Evolutionary conservation across 257 asterid species (phyloP).

Genomic region (Solanum clarkiae): DNA sequence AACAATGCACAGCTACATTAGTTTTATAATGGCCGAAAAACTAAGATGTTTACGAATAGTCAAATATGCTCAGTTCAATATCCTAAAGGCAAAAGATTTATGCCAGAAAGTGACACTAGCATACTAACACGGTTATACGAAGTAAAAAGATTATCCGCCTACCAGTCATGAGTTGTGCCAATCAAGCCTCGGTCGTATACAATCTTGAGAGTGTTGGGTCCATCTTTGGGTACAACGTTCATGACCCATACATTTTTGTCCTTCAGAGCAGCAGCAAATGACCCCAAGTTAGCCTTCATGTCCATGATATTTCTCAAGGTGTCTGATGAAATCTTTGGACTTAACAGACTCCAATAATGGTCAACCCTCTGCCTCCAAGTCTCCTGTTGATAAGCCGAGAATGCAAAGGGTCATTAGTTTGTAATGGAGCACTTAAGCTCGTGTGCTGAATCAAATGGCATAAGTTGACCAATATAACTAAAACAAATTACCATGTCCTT

Average conservation of each 20-base stretch:
- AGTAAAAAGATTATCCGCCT: constrained; percentile 6
- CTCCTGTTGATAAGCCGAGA: constrained; percentile 32
- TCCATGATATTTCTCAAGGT: constrained; percentile 85
- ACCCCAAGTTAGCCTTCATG: constrained; percentile 93
- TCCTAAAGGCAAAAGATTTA: background rate
- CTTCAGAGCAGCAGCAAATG: constrained; percentile 89
- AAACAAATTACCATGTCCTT: constrained; percentile 61
- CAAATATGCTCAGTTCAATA: background rate
- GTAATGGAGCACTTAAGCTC: background rate
- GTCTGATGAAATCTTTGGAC: constrained; percentile 61
- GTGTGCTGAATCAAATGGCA: background rate
- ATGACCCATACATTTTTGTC: constrained; percentile 93
- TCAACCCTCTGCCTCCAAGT: constrained; percentile 76
- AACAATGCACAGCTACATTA: background rate
- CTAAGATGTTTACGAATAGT: background rate
- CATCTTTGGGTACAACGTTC: constrained; percentile 91
- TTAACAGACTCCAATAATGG: constrained; percentile 57
- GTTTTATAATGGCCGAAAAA: background rate
- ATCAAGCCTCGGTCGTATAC: constrained; percentile 83
- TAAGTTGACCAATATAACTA: background rate
- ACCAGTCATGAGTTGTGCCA: constrained; percentile 84
- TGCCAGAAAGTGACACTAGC: background rate
- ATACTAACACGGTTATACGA: background rate
- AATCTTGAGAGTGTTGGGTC: constrained; percentile 83
- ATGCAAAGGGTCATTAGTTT: background rate